phyloP scores from a whole-genome alignment of 805 yeast species.

The Metschnikowia similis region DNA sequence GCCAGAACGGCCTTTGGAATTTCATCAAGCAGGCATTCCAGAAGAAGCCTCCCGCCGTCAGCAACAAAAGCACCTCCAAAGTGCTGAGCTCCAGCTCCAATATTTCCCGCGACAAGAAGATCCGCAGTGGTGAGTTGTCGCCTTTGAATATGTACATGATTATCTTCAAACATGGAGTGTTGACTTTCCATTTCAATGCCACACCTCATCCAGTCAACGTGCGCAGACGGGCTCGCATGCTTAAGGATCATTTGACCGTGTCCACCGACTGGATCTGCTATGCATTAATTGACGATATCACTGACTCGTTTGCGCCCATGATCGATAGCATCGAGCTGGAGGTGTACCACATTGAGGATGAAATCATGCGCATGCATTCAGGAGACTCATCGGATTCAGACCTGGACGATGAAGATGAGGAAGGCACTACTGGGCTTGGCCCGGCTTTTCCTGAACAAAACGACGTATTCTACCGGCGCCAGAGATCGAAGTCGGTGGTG shows the following conservation, averaged over 20 bases:
- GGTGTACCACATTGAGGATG: conserved; percentile 91
- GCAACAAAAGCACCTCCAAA: conserved; percentile 7
- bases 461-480: conserved; percentile 30
- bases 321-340: conserved; percentile 92
- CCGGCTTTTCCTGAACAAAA: conserved; percentile 15
- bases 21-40: conserved; percentile 7
- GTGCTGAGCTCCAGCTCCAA: conserved; percentile 11
- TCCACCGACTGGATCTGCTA: conserved; percentile 96
- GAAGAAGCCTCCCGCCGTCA: conserved; percentile 5
- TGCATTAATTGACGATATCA: conserved; percentile 93
- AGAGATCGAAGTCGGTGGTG: conserved; percentile 37
- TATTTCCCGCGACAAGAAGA: conserved; percentile 25
- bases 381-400: conserved; percentile 47
- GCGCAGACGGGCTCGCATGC: conserved; percentile 82
- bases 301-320: conserved; percentile 97
- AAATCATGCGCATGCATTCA: conserved; percentile 82
- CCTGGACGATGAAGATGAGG: conserved; percentile 32
- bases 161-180: conserved; percentile 85
- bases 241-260: conserved; percentile 83
- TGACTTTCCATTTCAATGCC: conserved; percentile 90
- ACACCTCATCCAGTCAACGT: conserved; percentile 97
- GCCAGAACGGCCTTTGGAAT: conserved; percentile 6
- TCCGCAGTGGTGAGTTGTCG: conserved; percentile 58
- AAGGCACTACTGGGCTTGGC: conserved; percentile 27
- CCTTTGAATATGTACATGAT: conserved; percentile 91